Base-by-base conservation (phyloP, 2,329 filamentous ascomycete genomes). In the Bipolaris gigantea region DNA sequence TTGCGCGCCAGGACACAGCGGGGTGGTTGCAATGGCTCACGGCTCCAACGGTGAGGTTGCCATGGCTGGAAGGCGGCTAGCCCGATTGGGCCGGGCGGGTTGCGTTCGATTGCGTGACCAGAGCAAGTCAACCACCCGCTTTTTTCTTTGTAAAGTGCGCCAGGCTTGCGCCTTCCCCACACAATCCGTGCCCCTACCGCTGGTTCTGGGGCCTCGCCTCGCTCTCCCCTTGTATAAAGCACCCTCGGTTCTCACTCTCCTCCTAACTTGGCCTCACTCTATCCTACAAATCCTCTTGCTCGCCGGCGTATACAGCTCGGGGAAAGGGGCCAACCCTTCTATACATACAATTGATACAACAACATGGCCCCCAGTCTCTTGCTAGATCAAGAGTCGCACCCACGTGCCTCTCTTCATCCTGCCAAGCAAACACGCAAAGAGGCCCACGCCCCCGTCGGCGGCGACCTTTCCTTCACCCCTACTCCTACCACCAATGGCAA, bases 281-380 rank as follows among this genome's bases (percentile, higher is more conserved):
- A 40, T 23, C 13, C 25, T 30, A 33, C 39, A 35, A 35, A 42
- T 30, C 21, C 43, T 27, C 33, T 19, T 53, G 25, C 34, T 32
- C 36, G 16, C 13, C 16, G 4, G 18, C 38, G n/a, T 13, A 30
- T n/a, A 16, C 11, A 41, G 5, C 21, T 15, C 38, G 41, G 15
- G n/a, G 4, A 7, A 30, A 36, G 8, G 36, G 8, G 25, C 15
- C n/a, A 36, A n/a, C 15, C 15, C 39, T 41, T 27, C 1, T 39
- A 38, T 21, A 36, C 11, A 16, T 9, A 38, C 8, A 18, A 5
- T 16, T 21, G 25, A 21, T 8, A 53, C 35, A 34, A 19, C 49
- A 55, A 42, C 3, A 73, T 73, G 70, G 70, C 69, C 38, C 70
- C 70, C 13, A 66, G 69, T 54, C 48, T 70, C 32, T 50, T 70